Percentiles rank a stretch among this genome's conserved stretches.
These are phyloP conservation scores for Harrya chromipes DNA, from an alignment of 768 basidiomycete genomes.

Conservation along the genomic window DNA sequence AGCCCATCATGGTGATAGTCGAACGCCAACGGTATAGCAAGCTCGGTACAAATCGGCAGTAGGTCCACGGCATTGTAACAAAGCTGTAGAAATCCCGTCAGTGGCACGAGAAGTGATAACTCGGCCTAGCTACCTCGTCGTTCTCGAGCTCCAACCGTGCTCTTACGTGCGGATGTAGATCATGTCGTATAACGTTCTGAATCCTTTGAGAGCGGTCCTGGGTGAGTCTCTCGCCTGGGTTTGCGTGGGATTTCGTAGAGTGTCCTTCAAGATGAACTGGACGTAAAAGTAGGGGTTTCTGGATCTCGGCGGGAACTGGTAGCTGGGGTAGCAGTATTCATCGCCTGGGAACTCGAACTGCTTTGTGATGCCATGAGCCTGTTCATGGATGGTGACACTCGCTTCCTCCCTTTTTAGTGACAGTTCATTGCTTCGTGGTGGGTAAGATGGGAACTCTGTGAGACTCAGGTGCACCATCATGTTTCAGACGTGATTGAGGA, in stretches of 20 bases:
- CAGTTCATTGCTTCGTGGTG: neutral
- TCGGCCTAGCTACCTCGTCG: constrained; percentile 60
- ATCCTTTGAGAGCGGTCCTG: constrained; percentile 42
- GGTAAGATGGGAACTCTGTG: neutral
- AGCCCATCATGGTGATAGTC: constrained; percentile 86
- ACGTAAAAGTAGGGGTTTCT: constrained; percentile 10
- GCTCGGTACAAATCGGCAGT: constrained; percentile 78
- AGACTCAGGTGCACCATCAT: neutral
- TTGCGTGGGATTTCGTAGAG: neutral
- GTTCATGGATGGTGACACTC: neutral
- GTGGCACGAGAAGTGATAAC: constrained; percentile 22
- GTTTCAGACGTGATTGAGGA: constrained; percentile 19
- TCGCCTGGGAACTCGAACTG: constrained; percentile 6
- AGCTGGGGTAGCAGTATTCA: too few relatives aligned
- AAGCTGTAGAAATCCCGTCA: too few relatives aligned
- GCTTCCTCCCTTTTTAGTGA: neutral
- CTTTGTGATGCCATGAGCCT: neutral
- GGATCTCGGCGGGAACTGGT: constrained; percentile 2
- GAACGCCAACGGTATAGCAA: constrained; percentile 70
- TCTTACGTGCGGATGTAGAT: constrained; percentile 62
- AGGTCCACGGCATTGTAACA: too few relatives aligned
- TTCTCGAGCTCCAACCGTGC: constrained; percentile 87
- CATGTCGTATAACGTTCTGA: constrained; percentile 61
- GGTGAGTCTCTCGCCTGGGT: neutral
- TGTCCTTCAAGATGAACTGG: constrained; percentile 10